phyloP scores from a whole-genome alignment of 345 rosid genomes.

The Durio zibethinus region DNA sequence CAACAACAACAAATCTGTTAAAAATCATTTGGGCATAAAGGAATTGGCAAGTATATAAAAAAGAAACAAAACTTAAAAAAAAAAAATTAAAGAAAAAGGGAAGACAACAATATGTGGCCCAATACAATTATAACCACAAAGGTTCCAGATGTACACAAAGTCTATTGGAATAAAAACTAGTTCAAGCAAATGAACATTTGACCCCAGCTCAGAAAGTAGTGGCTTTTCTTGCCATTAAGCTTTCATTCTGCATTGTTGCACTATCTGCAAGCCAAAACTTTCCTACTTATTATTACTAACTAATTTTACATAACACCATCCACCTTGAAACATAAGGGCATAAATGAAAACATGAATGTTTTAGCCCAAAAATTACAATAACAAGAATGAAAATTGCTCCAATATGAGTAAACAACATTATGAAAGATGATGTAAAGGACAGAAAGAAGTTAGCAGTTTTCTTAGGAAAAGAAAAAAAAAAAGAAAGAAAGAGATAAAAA shows the following conservation, averaged over 20 bases:
- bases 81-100: too few relatives aligned
- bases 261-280: background rate
- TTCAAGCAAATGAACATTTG: background rate
- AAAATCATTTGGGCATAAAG: background rate
- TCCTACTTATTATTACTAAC: background rate
- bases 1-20: background rate
- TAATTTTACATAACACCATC: background rate
- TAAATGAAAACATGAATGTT: background rate
- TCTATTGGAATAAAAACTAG: background rate
- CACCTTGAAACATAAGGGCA: background rate
- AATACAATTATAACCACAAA: background rate
- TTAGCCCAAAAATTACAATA: background rate
- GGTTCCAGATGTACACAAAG: background rate
- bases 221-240: background rate
- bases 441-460: too few relatives aligned
- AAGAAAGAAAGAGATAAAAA: too few relatives aligned
- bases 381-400: too few relatives aligned
- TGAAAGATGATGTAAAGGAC: too few relatives aligned
- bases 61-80: background rate
- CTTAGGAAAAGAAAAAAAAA: too few relatives aligned
- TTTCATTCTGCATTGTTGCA: background rate
- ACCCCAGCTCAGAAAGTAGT: background rate
- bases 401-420: too few relatives aligned
- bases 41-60: background rate
- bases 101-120: background rate